These are phyloP conservation scores for Eruca vesicaria DNA, from an alignment of 441 rosid genomes.

Conservation along the genomic window DNA sequence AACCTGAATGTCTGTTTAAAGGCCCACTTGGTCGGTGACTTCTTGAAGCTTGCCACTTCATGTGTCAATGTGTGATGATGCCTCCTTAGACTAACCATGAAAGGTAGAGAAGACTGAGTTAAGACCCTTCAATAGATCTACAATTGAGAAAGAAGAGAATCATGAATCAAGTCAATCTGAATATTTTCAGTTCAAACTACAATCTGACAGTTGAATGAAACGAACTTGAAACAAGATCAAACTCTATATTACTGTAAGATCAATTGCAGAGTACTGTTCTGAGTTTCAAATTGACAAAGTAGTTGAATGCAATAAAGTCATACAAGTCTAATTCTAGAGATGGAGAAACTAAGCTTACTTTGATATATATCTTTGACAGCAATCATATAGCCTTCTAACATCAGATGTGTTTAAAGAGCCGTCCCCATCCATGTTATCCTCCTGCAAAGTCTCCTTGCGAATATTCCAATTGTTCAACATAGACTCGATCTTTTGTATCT, in stretches of 20 bases:
- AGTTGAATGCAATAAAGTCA: not conserved
- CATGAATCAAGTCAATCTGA: not conserved
- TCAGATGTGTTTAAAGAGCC: conserved; percentile 25
- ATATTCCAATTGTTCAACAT: conserved; percentile 57
- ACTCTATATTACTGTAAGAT: not conserved
- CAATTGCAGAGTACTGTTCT: not conserved
- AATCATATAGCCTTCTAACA: conserved; percentile 50
- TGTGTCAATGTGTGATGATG: not conserved
- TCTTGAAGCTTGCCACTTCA: conserved; percentile 5
- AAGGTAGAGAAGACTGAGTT: too few species aligned
- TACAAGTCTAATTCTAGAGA: not conserved
- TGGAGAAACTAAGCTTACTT: conserved; percentile 39
- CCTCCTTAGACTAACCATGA: not conserved
- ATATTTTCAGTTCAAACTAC: not conserved
- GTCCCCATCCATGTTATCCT: too few species aligned
- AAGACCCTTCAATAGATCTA: conserved; percentile 9
- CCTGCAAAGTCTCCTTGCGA: conserved; percentile 27
- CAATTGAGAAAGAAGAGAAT: not conserved
- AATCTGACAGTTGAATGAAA: not conserved
- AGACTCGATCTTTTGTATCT: conserved; percentile 53
- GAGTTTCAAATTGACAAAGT: not conserved
- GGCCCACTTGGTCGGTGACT: not conserved
- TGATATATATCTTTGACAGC: conserved; percentile 48
- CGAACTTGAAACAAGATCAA: not conserved
- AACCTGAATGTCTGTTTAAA: conserved; percentile 7